A percentile compares a stretch with the other conserved stretches of the same genome.
phyloP scores from a whole-genome alignment of 345 rosid species.

The Salix caprea region DNA sequence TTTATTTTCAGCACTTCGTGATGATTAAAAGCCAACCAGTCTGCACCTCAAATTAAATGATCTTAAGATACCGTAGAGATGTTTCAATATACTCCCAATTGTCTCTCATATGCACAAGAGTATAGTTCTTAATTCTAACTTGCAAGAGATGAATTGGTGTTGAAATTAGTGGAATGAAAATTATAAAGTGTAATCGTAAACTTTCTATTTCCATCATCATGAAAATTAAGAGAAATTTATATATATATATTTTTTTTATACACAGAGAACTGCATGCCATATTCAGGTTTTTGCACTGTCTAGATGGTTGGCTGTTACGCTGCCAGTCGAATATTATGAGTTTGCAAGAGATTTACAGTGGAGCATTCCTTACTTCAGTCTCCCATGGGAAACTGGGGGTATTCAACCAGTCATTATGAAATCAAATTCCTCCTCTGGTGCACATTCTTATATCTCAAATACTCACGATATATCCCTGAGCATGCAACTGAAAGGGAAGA shows the following conservation, averaged over 20 bases:
- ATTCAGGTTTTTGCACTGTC: constrained; percentile 88
- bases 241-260: constrained; percentile 7
- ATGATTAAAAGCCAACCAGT: background rate
- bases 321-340: constrained; percentile 76
- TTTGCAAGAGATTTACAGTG: constrained; percentile 64
- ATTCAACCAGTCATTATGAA: constrained; percentile 53
- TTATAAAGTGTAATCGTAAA: background rate
- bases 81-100: background rate
- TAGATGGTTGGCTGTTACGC: constrained; percentile 65
- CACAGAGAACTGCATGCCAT: constrained; percentile 78
- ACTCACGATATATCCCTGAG: constrained; percentile 19
- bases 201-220: background rate
- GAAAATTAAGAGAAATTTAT: background rate
- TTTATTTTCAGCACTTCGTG: background rate
- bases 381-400: constrained; percentile 79
- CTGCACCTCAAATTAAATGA: background rate
- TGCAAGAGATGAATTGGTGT: background rate
- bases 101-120: background rate
- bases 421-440: constrained; percentile 37
- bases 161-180: background rate
- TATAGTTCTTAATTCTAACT: no score
- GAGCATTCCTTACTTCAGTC: constrained; percentile 86
- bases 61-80: background rate
- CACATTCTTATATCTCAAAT: constrained; percentile 42
- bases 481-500: constrained; percentile 24